These are phyloP conservation scores for Ramaria rubella DNA, from an alignment of 768 basidiomycete genomes.

Conservation along the genomic window DNA sequence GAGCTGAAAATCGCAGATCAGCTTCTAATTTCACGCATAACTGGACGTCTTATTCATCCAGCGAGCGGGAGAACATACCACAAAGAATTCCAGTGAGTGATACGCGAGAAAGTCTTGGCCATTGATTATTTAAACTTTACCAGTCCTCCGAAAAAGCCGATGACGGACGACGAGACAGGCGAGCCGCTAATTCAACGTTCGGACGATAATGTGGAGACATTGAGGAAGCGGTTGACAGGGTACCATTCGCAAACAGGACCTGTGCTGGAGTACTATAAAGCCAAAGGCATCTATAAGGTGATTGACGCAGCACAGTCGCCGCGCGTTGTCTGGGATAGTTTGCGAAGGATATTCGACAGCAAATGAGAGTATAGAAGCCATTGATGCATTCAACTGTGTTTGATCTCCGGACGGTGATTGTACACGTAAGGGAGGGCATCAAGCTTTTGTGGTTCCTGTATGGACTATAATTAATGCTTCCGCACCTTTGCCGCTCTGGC, in stretches of 20 bases:
- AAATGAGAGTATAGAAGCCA: conserved; percentile 22
- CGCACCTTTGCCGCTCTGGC: no score
- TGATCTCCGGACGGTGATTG: no score
- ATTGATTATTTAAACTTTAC: neutral
- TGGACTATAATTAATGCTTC: no score
- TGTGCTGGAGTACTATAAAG: conserved; percentile 94
- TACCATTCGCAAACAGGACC: conserved; percentile 94
- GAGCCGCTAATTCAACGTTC: conserved; percentile 96
- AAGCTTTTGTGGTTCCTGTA: no score
- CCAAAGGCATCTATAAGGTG: conserved; percentile 80
- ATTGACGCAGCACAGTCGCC: conserved; percentile 95
- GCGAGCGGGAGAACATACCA: conserved; percentile 90
- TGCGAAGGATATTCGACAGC: conserved; percentile 57
- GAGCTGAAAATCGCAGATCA: conserved; percentile 91
- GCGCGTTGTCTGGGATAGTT: conserved; percentile 81
- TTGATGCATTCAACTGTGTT: no score
- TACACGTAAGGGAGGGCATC: no score
- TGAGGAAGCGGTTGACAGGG: conserved; percentile 80
- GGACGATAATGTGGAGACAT: conserved; percentile 95
- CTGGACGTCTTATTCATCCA: conserved; percentile 90
- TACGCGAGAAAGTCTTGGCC: neutral
- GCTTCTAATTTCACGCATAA: conserved; percentile 95
- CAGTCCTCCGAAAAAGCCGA: conserved; percentile 96
- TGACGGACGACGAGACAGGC: conserved; percentile 89
- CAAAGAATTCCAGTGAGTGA: conserved; percentile 82